Conservation (phyloP, 2,329 filamentous ascomycete species). For the Epichloe typhina region DNA sequence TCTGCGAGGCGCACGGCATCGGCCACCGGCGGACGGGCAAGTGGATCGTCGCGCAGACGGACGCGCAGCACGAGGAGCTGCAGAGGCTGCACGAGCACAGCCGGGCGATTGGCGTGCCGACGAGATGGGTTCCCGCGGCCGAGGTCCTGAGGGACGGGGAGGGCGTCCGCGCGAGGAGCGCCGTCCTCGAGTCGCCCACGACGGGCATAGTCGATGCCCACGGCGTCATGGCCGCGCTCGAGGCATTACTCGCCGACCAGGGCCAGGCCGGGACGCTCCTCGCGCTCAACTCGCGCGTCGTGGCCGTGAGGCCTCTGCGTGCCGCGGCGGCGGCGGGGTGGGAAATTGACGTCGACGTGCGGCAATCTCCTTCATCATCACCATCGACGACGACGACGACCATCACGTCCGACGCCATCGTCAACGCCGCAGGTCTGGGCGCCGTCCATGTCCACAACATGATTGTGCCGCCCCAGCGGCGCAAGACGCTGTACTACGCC, state of each 20-base stretch:
- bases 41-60: slow-evolving; percentile 86
- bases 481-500: slow-evolving; percentile 59
- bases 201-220: slow-evolving; percentile 91
- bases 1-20: slow-evolving; percentile 57
- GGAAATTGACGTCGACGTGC: slow-evolving; percentile 39
- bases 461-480: slow-evolving; percentile 48
- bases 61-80: slow-evolving; percentile 51
- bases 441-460: slow-evolving; percentile 71
- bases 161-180: slow-evolving; percentile 55
- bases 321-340: slow-evolving; percentile 43
- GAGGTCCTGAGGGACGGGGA: slow-evolving; percentile 59
- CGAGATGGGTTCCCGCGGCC: slow-evolving; percentile 49
- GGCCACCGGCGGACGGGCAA: slow-evolving; percentile 68
- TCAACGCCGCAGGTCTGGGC: slow-evolving; percentile 77
- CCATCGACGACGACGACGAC: slow-evolving; percentile 11
- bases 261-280: slow-evolving; percentile 61
- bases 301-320: slow-evolving; percentile 37
- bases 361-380: slow-evolving; percentile 10
- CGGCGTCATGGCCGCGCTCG: slow-evolving; percentile 66
- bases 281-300: slow-evolving; percentile 56
- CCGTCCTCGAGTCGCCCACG: slow-evolving; percentile 68
- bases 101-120: slow-evolving; percentile 44
- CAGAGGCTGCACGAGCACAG: slow-evolving; percentile 37
- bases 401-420: slow-evolving; percentile 61
- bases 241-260: slow-evolving; percentile 60